Evolutionary conservation across 495 filamentous ascomycete species (phyloP).

Genomic region (Xylaria acuta): DNA sequence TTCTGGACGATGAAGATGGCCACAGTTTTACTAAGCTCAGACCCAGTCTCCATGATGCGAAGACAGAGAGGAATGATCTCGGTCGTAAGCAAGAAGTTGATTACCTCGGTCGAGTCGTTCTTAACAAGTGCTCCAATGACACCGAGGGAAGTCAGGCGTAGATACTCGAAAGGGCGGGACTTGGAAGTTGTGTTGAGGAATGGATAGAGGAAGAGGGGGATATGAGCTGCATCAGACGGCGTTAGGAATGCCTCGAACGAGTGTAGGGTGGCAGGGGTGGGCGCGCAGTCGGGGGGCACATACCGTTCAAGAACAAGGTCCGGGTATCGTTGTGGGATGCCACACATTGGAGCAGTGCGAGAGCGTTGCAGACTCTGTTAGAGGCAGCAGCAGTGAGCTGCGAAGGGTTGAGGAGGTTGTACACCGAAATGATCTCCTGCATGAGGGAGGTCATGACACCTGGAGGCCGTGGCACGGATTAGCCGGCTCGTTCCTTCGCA

Average conservation of each 20-base stretch:
- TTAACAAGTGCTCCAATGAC: conserved; percentile 98
- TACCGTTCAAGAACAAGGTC: conserved; percentile 90
- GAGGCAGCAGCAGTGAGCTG: conserved; percentile 95
- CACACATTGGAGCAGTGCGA: conserved; percentile 96
- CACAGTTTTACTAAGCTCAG: conserved; percentile 97
- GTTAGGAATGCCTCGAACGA: background rate
- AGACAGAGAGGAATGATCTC: conserved; percentile 99
- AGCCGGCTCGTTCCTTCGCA: conserved; percentile 14
- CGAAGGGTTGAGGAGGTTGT: conserved; percentile 93
- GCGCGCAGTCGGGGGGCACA: conserved; percentile 28
- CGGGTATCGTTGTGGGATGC: conserved; percentile 97
- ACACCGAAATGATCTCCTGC: conserved; percentile 99
- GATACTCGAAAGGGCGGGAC: conserved; percentile 96
- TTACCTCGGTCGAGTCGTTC: conserved; percentile 98
- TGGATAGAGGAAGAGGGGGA: conserved; percentile 96
- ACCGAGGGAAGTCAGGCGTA: conserved; percentile 95
- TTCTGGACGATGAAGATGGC: conserved; percentile 99
- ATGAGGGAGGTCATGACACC: conserved; percentile 98
- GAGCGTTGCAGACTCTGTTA: conserved; percentile 96
- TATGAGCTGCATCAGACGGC: conserved; percentile 73
- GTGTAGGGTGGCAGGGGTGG: background rate
- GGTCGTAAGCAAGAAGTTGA: conserved; percentile 98
- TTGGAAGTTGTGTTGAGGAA: conserved; percentile 99
- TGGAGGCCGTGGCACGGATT: conserved; percentile 42
- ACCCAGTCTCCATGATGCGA: conserved; percentile 99